phyloP scores from a whole-genome alignment of 129 eudicot species.

The Glebionis coronaria region DNA sequence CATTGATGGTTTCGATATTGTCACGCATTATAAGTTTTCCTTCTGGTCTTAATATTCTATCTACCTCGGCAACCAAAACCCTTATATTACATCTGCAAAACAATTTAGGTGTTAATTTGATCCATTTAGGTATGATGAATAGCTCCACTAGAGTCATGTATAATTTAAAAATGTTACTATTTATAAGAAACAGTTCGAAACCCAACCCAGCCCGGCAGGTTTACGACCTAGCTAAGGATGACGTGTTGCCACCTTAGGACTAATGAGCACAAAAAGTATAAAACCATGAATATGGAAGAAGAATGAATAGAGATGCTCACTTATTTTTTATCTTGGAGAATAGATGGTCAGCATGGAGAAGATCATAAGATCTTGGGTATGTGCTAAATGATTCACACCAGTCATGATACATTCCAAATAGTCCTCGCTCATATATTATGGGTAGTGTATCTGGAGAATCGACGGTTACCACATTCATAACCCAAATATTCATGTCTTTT shows the following conservation, averaged over 20 bases:
- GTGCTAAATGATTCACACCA: conserved; percentile 97
- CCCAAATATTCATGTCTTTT: conserved; percentile 71
- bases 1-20: conserved; percentile 46
- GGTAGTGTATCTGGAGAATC: conserved; percentile 88
- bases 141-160: not conserved
- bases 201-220: not conserved
- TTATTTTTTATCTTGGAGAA: conserved; percentile 76
- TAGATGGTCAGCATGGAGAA: conserved; percentile 91
- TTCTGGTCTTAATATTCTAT: conserved; percentile 85
- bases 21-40: conserved; percentile 91
- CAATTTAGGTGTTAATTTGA: not conserved
- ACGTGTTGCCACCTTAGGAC: not conserved
- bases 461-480: conserved; percentile 71
- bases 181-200: too few relatives aligned
- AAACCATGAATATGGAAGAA: conserved; percentile 9
- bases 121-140: not conserved
- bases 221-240: too few relatives aligned
- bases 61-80: conserved; percentile 74
- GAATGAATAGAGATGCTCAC: conserved; percentile 25
- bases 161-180: too few relatives aligned
- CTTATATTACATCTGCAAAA: conserved; percentile 59
- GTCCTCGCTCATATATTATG: conserved; percentile 77
- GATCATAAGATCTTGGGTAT: conserved; percentile 90
- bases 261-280: not conserved
- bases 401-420: conserved; percentile 87